These are phyloP conservation scores for Yamadazyma philogaea DNA, from an alignment of 805 yeast genomes.

Conservation along the genomic window DNA sequence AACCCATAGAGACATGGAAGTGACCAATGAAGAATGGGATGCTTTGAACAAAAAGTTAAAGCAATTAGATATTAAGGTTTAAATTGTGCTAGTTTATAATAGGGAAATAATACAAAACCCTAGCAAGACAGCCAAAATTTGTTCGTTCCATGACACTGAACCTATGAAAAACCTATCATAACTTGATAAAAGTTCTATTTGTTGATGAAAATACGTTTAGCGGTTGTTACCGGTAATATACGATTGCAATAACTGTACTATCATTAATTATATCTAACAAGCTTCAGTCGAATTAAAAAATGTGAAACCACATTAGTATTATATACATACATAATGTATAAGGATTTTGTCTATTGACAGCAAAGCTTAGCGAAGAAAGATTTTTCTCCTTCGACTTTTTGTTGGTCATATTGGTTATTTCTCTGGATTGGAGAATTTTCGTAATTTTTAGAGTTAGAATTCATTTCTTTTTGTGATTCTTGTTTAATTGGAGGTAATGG, in stretches of 20 bases:
- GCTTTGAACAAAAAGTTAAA: background rate
- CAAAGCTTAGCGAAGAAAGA: constrained; percentile 44
- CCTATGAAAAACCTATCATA: background rate
- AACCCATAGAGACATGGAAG: constrained; percentile 29
- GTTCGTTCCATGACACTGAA: background rate
- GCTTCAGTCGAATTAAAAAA: constrained; percentile 4
- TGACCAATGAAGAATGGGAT: constrained; percentile 13
- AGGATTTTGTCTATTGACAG: constrained; percentile 28
- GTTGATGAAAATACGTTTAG: too few species aligned
- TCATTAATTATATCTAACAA: constrained; percentile 8
- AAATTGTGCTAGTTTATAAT: background rate
- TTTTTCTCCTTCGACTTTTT: constrained; percentile 37
- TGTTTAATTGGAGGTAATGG: constrained; percentile 48
- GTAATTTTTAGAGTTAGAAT: constrained; percentile 17
- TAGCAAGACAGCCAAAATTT: too few species aligned
- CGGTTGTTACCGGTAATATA: too few species aligned
- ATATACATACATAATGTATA: constrained; percentile 2
- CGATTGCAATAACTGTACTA: constrained; percentile 1
- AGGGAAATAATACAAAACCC: too few species aligned
- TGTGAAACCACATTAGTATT: constrained; percentile 1
- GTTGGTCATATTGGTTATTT: constrained; percentile 35
- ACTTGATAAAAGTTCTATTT: too few species aligned
- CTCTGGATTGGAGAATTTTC: constrained; percentile 19
- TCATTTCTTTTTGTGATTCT: constrained; percentile 20
- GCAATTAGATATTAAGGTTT: background rate